Conservation (phyloP, 1,284 basidiomycete species). For the Moesziomyces sp. region DNA sequence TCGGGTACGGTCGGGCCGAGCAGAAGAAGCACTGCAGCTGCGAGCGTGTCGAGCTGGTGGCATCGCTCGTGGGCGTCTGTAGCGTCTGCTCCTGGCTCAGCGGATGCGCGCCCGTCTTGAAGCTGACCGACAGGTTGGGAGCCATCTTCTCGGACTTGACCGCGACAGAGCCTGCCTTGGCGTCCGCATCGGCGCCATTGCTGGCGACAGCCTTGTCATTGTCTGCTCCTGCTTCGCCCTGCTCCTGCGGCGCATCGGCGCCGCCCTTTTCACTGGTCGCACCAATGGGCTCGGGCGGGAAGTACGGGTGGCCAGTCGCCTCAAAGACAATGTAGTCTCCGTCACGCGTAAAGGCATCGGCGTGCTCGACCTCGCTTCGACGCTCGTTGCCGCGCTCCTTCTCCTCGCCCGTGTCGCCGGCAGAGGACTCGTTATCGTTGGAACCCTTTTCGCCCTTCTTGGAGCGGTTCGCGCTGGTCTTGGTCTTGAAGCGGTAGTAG, state of each 20-base stretch:
- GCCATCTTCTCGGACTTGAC: slow-evolving; percentile 39
- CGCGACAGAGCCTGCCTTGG: slow-evolving; percentile 17
- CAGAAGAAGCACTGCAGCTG: slow-evolving; percentile 61
- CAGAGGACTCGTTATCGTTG: slow-evolving; percentile 36
- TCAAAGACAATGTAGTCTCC: slow-evolving; percentile 60
- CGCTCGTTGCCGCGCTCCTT: slow-evolving; percentile 31
- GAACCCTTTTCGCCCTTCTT: slow-evolving; percentile 32
- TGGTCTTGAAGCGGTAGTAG: slow-evolving; percentile 61
- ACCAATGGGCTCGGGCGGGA: slow-evolving; percentile 37
- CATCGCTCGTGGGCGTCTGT: slow-evolving; percentile 41
- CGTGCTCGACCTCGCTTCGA: slow-evolving; percentile 37
- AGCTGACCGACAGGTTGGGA: slow-evolving; percentile 14
- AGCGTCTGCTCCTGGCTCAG: slow-evolving; percentile 40
- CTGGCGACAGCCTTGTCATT: slow-evolving; percentile 5
- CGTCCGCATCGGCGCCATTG: slow-evolving; percentile 10
- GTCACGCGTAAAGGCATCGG: slow-evolving; percentile 40
- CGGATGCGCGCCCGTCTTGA: slow-evolving; percentile 29
- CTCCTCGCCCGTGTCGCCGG: slow-evolving; percentile 35
- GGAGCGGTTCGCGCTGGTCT: slow-evolving; percentile 25
- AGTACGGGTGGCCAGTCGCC: slow-evolving; percentile 58
- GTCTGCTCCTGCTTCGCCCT: slow-evolving; percentile 7
- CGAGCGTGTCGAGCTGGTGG: slow-evolving; percentile 21
- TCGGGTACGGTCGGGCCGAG: slow-evolving; percentile 56
- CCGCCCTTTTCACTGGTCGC: slow-evolving; percentile 3
- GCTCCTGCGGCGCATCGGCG: slow-evolving; percentile 10